These are phyloP conservation scores for Pachyrhizus erosus DNA, from an alignment of 306 rosid species.

Conservation along the genomic window DNA sequence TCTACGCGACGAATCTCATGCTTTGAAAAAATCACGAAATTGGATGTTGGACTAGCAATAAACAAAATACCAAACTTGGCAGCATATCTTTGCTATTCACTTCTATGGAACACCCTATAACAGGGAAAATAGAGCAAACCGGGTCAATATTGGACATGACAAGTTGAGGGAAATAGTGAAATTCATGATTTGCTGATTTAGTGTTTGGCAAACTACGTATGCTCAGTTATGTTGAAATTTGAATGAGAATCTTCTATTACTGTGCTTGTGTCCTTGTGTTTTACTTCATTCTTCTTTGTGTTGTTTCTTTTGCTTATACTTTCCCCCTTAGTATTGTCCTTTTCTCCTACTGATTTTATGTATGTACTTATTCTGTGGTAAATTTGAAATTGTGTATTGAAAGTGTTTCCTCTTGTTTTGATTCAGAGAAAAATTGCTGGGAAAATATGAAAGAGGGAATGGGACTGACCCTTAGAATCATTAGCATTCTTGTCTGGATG, in stretches of 20 bases:
- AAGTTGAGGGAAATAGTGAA: background rate
- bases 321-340: background rate
- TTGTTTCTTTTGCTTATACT: background rate
- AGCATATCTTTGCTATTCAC: background rate
- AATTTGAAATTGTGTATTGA: background rate
- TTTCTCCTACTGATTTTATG: background rate
- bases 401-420: background rate
- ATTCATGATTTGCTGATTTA: background rate
- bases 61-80: background rate
- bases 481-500: conserved; percentile 98
- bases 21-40: background rate
- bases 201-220: background rate
- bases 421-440: background rate
- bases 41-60: background rate
- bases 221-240: background rate
- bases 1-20: background rate
- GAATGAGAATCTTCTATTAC: background rate
- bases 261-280: background rate
- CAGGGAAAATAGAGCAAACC: background rate
- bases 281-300: background rate
- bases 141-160: background rate
- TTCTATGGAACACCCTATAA: background rate
- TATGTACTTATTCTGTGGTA: background rate
- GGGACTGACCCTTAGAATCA: conserved; percentile 59
- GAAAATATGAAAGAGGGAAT: background rate